These are phyloP conservation scores for Asterella californica DNA, from an alignment of 225 moss, liverwort and hornwort species.

Conservation along the genomic window DNA sequence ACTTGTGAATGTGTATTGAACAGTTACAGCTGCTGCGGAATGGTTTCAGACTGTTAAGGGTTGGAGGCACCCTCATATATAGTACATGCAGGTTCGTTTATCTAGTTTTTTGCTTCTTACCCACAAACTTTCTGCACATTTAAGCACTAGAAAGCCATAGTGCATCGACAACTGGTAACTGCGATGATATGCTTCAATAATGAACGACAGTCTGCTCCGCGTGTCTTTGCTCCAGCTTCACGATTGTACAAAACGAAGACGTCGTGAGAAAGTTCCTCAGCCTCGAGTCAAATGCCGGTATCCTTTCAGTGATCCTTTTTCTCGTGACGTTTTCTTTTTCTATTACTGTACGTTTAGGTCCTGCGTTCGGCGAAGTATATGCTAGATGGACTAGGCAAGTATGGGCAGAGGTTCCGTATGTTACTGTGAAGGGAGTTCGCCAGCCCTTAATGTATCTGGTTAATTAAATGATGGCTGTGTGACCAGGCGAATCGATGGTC, in stretches of 20 bases:
- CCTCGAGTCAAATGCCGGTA: slow-evolving; percentile 58
- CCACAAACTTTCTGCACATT: background rate
- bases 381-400: no score
- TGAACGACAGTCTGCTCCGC: background rate
- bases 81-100: slow-evolving; percentile 90
- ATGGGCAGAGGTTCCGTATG: no score
- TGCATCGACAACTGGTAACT: background rate
- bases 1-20: background rate
- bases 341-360: no score
- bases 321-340: background rate
- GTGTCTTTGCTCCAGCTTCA: slow-evolving; percentile 53
- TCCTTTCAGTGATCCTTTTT: background rate
- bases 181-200: background rate
- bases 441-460: background rate
- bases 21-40: slow-evolving; percentile 86
- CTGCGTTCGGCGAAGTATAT: no score
- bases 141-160: background rate
- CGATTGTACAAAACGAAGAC: slow-evolving; percentile 82
- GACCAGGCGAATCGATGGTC: background rate
- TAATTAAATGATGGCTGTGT: background rate
- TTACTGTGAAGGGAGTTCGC: background rate
- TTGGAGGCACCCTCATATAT: slow-evolving; percentile 77
- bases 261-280: slow-evolving; percentile 76
- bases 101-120: slow-evolving; percentile 9
- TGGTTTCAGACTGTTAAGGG: slow-evolving; percentile 69